phyloP scores from a whole-genome alignment of 192 early-diverging fungal species.

The Allomyces javanicus region DNA sequence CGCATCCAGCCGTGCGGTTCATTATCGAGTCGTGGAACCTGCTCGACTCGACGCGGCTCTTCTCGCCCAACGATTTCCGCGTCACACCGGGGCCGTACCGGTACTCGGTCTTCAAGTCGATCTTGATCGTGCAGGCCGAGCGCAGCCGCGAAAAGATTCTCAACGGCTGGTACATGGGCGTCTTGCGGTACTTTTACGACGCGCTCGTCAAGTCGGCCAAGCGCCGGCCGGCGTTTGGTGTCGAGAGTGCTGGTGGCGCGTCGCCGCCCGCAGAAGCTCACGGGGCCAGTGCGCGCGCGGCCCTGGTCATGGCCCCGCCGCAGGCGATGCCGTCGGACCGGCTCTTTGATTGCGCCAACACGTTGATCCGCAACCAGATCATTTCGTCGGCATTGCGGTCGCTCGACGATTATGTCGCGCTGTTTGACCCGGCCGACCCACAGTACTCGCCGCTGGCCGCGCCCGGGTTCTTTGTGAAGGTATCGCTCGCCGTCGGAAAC shows the following conservation, averaged over 20 bases:
- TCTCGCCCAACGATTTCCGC: constrained; percentile 22
- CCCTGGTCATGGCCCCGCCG: background rate
- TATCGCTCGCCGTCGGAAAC: background rate
- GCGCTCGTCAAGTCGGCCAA: constrained; percentile 5
- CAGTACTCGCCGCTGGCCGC: constrained; percentile 1
- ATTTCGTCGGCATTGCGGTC: constrained; percentile 16
- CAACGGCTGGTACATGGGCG: constrained; percentile 24
- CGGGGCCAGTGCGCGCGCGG: background rate
- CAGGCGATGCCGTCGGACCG: constrained; percentile 8
- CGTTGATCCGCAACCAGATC: constrained; percentile 21
- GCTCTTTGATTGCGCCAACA: constrained; percentile 18
- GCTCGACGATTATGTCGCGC: constrained; percentile 16
- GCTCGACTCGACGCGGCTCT: constrained; percentile 19
- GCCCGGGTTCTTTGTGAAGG: constrained; percentile 4
- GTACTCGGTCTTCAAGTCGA: constrained; percentile 22
- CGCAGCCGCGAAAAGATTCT: constrained; percentile 26
- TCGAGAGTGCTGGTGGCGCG: background rate
- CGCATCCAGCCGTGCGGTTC: constrained; percentile 17
- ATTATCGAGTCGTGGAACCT: constrained; percentile 21
- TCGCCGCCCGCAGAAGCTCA: background rate
- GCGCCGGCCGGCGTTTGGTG: background rate
- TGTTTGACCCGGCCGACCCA: constrained; percentile 17
- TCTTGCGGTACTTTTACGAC: constrained; percentile 16
- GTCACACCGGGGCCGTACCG: constrained; percentile 20
- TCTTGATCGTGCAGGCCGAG: constrained; percentile 35